Conservation (phyloP, 2,329 filamentous ascomycete genomes). For the Neopestalotiopsis sp. region DNA sequence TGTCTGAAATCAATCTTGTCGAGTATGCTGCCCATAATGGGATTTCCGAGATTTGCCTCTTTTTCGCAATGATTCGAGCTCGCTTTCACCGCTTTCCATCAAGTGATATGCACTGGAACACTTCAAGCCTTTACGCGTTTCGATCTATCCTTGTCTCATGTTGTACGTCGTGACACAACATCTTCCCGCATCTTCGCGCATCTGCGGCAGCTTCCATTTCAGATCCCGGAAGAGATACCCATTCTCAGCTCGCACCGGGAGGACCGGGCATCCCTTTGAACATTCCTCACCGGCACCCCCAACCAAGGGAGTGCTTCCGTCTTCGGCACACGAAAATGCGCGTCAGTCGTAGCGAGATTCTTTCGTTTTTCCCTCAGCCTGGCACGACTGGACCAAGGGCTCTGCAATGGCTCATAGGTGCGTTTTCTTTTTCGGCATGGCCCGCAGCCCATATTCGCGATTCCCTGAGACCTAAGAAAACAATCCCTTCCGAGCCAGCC, state of each 20-base stretch:
- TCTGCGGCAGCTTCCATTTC: not conserved
- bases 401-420: not conserved
- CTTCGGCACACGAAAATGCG: not conserved
- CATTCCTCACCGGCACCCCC: not conserved
- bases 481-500: not conserved
- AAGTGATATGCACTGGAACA: not conserved
- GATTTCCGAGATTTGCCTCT: not conserved
- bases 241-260: not conserved
- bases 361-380: not conserved
- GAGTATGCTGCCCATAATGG: not conserved
- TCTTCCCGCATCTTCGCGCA: not conserved
- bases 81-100: not conserved
- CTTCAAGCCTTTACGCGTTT: not conserved
- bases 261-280: not conserved
- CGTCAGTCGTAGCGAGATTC: not conserved
- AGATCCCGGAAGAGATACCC: not conserved
- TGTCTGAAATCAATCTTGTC: not conserved
- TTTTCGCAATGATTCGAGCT: not conserved
- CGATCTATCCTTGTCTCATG: conserved; percentile 2
- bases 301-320: not conserved
- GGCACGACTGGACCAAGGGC: not conserved
- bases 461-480: not conserved
- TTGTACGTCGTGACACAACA: not conserved
- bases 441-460: not conserved
- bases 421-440: conserved; percentile 1